Base-by-base conservation (phyloP, 2,329 filamentous ascomycete species). In the Nigrospora osmanthi region DNA sequence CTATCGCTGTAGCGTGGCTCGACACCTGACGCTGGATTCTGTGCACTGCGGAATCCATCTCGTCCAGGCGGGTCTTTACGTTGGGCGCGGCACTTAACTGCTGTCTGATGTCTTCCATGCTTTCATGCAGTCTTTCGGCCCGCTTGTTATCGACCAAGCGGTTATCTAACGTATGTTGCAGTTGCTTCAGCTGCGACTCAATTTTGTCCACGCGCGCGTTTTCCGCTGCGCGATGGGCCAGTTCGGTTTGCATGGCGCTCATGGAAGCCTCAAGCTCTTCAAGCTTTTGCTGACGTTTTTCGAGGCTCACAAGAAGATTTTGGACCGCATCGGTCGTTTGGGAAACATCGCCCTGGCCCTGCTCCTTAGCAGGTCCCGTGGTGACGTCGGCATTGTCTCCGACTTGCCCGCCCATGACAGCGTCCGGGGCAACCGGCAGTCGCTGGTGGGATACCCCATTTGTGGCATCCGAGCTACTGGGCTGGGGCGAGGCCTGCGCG, bases 221-320 rank as follows among this genome's bases (percentile, higher is more conserved):
- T 19, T 35, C 31, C 11, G 37, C 15, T 4, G 39, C 39, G 31
- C 39, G 34, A 9, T 19, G 31, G 19, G 32, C 39, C 31, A 45
- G 6, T 15, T 30, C 12, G 14, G 34, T 28, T 23, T 36, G 19
- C n/a, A 31, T 31, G 12, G 28, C 34, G 1, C 30, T 15, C 34
- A 36, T 40, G 4, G 44, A 45, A 3, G 23, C 23, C 23, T 45
- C 45, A 15, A 43, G 38, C 4, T 32, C 34, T 16, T 47, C 45
- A 3, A 47, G 41, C 2, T 33, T 19, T 9, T 32, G 7, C 17
- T 47, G 45, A n/a, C 37, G 37, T 34, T 19, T 34, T 28, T 47
- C 45, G 1, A 47, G 32, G 11, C 41, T 16, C 1, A 37, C 13
- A 9, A 47, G 37, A 11, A 47, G 40, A 14, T 40, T 19, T 3